Conservation (phyloP, 139 green algal genomes). For the Penium margaritaceum region DNA sequence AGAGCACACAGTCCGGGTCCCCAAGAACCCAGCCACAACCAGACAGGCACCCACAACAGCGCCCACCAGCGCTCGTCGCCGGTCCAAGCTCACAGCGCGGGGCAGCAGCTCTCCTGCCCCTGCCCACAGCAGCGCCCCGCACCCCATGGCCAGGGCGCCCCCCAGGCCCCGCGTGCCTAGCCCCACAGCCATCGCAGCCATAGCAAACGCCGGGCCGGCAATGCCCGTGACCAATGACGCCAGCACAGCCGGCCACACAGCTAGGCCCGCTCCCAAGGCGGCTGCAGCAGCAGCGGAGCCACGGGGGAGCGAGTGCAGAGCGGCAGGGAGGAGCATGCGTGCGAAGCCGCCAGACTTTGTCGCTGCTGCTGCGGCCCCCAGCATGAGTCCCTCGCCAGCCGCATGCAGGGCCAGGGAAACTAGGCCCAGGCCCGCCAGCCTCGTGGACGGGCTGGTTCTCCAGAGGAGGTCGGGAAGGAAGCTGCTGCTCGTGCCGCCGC, state of each 20-base stretch:
- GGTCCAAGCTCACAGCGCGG: not conserved
- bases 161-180: not conserved
- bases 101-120: conserved; percentile 8
- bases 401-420: conserved; percentile 9
- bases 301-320: conserved; percentile 23
- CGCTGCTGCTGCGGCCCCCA: conserved; percentile 15
- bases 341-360: conserved; percentile 4
- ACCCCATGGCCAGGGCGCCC: conserved; percentile 16
- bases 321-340: conserved; percentile 34
- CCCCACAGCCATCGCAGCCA: not conserved
- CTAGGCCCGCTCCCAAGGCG: conserved; percentile 15
- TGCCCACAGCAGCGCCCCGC: conserved; percentile 13
- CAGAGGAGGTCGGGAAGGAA: no score
- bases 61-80: not conserved
- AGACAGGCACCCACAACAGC: not conserved
- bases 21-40: conserved; percentile 13
- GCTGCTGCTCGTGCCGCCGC: not conserved
- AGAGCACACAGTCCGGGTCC: conserved; percentile 6
- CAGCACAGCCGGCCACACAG: conserved; percentile 1
- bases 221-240: conserved; percentile 11
- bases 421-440: not conserved
- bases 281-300: conserved; percentile 19
- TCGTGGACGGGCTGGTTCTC: no score
- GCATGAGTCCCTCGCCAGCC: conserved; percentile 23
- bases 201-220: conserved; percentile 6